Conservation (phyloP, 2,329 filamentous ascomycete genomes). For the Pyrenochaeta sp. region DNA sequence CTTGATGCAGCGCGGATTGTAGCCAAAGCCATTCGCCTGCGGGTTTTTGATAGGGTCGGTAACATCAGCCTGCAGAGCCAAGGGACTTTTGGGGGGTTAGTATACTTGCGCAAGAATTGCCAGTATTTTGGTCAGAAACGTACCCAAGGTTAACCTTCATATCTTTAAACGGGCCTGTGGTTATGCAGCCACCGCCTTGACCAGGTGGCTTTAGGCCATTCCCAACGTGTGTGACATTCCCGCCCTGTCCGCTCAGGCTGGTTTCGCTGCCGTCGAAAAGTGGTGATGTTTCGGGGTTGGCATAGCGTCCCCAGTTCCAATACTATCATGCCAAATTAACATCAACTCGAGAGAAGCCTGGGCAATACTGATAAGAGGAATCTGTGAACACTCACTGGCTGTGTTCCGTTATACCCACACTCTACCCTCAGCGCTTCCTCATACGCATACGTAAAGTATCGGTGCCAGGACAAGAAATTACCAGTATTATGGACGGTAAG, state of each 20-base stretch:
- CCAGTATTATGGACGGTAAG: slow-evolving; percentile 45
- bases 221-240: slow-evolving; percentile 35
- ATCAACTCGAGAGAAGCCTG: too few species aligned
- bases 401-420: slow-evolving; percentile 55
- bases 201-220: slow-evolving; percentile 54
- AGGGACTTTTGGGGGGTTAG: slow-evolving; percentile 18
- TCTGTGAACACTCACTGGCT: slow-evolving; percentile 42
- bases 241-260: slow-evolving; percentile 59
- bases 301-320: slow-evolving; percentile 63
- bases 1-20: slow-evolving; percentile 52
- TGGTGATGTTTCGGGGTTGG: slow-evolving; percentile 58
- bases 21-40: slow-evolving; percentile 37
- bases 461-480: slow-evolving; percentile 53
- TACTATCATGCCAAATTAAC: slow-evolving; percentile 47
- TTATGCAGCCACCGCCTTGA: slow-evolving; percentile 65
- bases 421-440: slow-evolving; percentile 53
- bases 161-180: slow-evolving; percentile 59
- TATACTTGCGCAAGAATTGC: too few species aligned
- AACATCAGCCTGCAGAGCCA: slow-evolving; percentile 29
- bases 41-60: slow-evolving; percentile 51
- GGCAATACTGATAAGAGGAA: too few species aligned
- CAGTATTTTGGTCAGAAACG: slow-evolving; percentile 1
- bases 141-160: slow-evolving; percentile 45
- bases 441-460: slow-evolving; percentile 53
- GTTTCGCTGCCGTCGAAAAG: slow-evolving; percentile 66